These are phyloP conservation scores for Monilinia polystroma DNA, from an alignment of 2,329 filamentous ascomycete genomes.

Conservation along the genomic window DNA sequence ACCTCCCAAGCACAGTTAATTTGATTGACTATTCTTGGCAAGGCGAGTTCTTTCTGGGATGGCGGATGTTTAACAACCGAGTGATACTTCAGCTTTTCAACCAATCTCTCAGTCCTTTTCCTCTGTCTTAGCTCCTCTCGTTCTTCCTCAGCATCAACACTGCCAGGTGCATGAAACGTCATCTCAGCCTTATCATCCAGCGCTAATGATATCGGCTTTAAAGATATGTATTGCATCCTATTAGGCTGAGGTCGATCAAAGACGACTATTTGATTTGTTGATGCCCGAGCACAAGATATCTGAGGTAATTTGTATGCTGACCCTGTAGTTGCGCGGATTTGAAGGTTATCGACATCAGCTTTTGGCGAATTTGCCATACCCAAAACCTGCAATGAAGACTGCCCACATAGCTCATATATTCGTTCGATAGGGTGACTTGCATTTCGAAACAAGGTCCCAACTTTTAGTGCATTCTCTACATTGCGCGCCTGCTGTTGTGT, in stretches of 20 bases:
- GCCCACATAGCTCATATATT: slow-evolving; percentile 82
- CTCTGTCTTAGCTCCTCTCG: slow-evolving; percentile 58
- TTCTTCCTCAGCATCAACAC: slow-evolving; percentile 72
- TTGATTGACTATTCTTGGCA: slow-evolving; percentile 83
- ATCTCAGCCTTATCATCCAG: slow-evolving; percentile 67
- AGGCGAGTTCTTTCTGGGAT: slow-evolving; percentile 78
- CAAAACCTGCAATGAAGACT: slow-evolving; percentile 78
- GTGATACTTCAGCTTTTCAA: slow-evolving; percentile 86
- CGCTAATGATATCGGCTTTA: slow-evolving; percentile 83
- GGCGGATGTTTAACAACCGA: slow-evolving; percentile 74
- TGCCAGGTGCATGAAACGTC: slow-evolving; percentile 46
- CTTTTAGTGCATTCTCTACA: slow-evolving; percentile 84
- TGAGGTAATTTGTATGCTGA: slow-evolving; percentile 59
- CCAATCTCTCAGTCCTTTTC: slow-evolving; percentile 62
- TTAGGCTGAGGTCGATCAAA: slow-evolving; percentile 83
- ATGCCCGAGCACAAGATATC: slow-evolving; percentile 68
- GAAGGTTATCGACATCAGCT: slow-evolving; percentile 63
- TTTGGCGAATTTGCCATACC: slow-evolving; percentile 70
- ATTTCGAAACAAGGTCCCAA: slow-evolving; percentile 79
- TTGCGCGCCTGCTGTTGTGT: slow-evolving; percentile 49
- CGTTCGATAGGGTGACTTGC: slow-evolving; percentile 76
- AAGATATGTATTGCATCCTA: slow-evolving; percentile 94
- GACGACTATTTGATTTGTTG: slow-evolving; percentile 81
- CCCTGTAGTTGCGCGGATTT: slow-evolving; percentile 62
- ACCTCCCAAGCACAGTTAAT: slow-evolving; percentile 96